phyloP scores from a whole-genome alignment of 2,329 filamentous ascomycete species.

The Fusarium sp. region DNA sequence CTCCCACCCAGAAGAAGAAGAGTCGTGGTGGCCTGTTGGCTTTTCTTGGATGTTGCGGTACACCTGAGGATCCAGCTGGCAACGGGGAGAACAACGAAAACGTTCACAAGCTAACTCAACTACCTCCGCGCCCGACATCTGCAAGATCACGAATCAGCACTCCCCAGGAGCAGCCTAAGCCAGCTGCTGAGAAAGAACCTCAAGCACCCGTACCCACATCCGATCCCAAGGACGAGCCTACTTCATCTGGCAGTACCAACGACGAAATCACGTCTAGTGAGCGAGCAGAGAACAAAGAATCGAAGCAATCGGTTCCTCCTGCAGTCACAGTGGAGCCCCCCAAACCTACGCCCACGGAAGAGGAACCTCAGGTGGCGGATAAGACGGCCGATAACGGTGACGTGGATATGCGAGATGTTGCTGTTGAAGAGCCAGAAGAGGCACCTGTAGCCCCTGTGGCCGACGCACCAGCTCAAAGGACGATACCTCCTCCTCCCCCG shows the following conservation, averaged over 20 bases:
- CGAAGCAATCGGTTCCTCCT: constrained; percentile 61
- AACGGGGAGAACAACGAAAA: constrained; percentile 69
- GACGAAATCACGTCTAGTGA: constrained; percentile 63
- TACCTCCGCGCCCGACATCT: constrained; percentile 69
- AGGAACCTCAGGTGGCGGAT: constrained; percentile 49
- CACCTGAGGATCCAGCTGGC: constrained; percentile 71
- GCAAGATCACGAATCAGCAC: constrained; percentile 69
- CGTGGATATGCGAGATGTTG: constrained; percentile 77
- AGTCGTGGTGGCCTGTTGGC: constrained; percentile 69
- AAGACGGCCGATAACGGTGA: constrained; percentile 70
- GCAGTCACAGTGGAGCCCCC: constrained; percentile 63
- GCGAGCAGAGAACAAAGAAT: constrained; percentile 60
- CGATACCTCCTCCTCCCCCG: constrained; percentile 64
- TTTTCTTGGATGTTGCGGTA: constrained; percentile 77
- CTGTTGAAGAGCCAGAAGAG: constrained; percentile 67
- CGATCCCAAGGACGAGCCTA: constrained; percentile 61
- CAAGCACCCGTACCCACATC: constrained; percentile 55
- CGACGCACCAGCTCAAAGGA: constrained; percentile 53
- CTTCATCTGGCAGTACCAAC: constrained; percentile 63
- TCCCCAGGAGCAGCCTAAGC: constrained; percentile 64
- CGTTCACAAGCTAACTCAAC: constrained; percentile 71
- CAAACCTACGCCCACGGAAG: constrained; percentile 46
- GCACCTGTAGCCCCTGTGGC: constrained; percentile 56
- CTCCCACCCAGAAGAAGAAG: constrained; percentile 68
- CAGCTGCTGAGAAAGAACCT: constrained; percentile 66